These are phyloP conservation scores for Tolypocladium ovalisporum DNA, from an alignment of 2,329 filamentous ascomycete genomes.

Conservation along the genomic window DNA sequence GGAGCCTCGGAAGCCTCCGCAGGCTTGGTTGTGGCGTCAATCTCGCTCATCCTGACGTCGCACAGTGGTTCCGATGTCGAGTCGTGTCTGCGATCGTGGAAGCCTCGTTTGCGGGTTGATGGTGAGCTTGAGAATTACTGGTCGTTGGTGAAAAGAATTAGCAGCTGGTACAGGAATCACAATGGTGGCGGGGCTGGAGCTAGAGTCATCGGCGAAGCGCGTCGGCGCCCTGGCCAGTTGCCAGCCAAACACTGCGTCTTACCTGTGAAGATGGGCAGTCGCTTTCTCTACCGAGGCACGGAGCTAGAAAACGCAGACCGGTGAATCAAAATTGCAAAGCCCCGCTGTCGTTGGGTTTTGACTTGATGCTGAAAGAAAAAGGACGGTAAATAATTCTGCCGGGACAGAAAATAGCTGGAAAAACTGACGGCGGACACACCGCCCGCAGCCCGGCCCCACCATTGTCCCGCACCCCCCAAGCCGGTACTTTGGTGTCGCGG, in stretches of 20 bases:
- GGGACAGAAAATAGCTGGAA: not conserved
- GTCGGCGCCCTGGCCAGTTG: not conserved
- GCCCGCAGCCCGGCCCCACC: not conserved
- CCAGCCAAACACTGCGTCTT: not conserved
- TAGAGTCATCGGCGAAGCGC: not conserved
- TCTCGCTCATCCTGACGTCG: slow-evolving; percentile 7
- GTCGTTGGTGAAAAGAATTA: not conserved
- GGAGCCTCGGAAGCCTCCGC: slow-evolving; percentile 13
- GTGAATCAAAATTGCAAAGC: not conserved
- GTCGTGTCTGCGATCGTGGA: not conserved
- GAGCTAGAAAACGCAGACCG: not conserved
- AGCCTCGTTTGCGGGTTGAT: not conserved
- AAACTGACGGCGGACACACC: not conserved
- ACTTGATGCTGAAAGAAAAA: not conserved
- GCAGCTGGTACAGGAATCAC: not conserved
- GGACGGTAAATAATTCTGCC: not conserved
- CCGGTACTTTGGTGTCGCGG: not conserved
- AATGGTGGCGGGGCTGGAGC: not conserved
- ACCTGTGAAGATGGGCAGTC: not conserved
- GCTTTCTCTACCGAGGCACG: not conserved
- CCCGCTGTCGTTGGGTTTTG: not conserved
- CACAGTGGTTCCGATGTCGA: not conserved
- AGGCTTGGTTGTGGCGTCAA: slow-evolving; percentile 12
- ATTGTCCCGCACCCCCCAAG: not conserved
- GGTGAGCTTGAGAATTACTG: not conserved